Base-by-base conservation (phyloP, 1,284 basidiomycete genomes). In the Cutaneotrichosporon sp. region DNA sequence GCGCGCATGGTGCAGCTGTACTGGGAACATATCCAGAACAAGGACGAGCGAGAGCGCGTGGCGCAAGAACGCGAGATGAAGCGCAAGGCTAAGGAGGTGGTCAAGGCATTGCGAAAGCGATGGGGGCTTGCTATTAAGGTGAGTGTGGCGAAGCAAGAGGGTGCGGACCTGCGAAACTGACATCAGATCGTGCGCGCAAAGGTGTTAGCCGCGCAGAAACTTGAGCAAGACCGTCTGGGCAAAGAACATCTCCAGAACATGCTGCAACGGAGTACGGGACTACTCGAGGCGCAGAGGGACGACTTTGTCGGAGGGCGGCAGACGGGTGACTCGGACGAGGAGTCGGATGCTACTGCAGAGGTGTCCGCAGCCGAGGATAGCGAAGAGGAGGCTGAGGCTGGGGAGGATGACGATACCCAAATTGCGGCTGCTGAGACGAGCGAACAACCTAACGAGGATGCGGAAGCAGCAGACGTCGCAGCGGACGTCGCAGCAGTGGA, bases 101-200 rank as follows among this genome's bases (percentile, higher is more conserved):
- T 82, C 24, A 81, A 80, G 29, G 87, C 59, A 10, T 35, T 75
- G 17, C 63, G 67, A 39, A 68, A 67, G 44, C 60, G 91, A 63
- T 97, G 93, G 93, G 88, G 86, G 67, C 83, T 90, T 61, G 93
- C 89, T 2, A 84, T 92, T 45, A 86, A 86, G n/a, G n/a, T n/a
- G n/a, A n/a, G n/a, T n/a, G n/a, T n/a, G n/a, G n/a, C n/a, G n/a
- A n/a, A n/a, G n/a, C n/a, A n/a, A n/a, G n/a, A n/a, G n/a, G n/a
- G n/a, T n/a, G n/a, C n/a, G n/a, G n/a, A n/a, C n/a, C n/a, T n/a
- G n/a, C n/a, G n/a, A n/a, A n/a, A n/a, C n/a, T n/a, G n/a, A n/a
- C n/a, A n/a, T n/a, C n/a, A n/a, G 65, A 81, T 90, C 66, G 81
- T 93, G 16, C 82, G 87, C 6, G 84, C 88, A 45, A 80, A 84